Base-by-base conservation (phyloP, 2,329 filamentous ascomycete species). In the Helotiales sp. region DNA sequence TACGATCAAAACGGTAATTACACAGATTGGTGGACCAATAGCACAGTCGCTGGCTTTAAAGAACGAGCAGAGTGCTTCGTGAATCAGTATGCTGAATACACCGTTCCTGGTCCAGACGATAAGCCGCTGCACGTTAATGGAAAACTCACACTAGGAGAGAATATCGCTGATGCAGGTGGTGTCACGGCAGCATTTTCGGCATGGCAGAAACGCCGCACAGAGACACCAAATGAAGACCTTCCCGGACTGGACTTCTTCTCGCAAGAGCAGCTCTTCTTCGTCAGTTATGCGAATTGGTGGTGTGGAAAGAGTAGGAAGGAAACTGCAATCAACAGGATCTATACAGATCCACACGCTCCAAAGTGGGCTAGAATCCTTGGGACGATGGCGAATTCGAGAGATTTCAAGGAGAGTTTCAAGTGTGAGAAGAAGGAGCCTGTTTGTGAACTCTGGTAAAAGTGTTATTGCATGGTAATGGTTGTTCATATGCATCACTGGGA, bases 121-220 rank as follows among this genome's bases (percentile, higher is more conserved):
- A 79, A 83, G 60, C 75, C 79, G 3, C 74, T 87, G 0, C 80
- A 85, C 59, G 81, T 89, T 55, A 85, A 88, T 58, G 87, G 87
- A 9, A 75, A 75, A 24, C 74, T 84, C 13, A 90, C 87, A 0
- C 73, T 89, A 1, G 84, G 82, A 19, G 88, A 90, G 73, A 90
- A 90, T 67, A 86, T 90, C 66, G 86, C 87, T 1, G 88, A 90
- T 69, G 84, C 87, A 0, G 87, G 86, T 15, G 88, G 87, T 13
- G 69, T 90, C 0, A 77, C 80, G 7, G 82, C 85, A 0, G 78
- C 85, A 0, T 90, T 83, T 67, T 75, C 79, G 24, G 86, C 86
- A 0, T 91, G 87, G 87, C 81, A 85, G 69, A 81, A 80, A 61
- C 79, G 79, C 10, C 79, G 83, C 30, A 71, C 75, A 2, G 73